Evolutionary conservation across 768 basidiomycete genomes (phyloP), one percentile per base, ranked within the genome.

Genomic region (Tricholoma saponaceum): DNA sequence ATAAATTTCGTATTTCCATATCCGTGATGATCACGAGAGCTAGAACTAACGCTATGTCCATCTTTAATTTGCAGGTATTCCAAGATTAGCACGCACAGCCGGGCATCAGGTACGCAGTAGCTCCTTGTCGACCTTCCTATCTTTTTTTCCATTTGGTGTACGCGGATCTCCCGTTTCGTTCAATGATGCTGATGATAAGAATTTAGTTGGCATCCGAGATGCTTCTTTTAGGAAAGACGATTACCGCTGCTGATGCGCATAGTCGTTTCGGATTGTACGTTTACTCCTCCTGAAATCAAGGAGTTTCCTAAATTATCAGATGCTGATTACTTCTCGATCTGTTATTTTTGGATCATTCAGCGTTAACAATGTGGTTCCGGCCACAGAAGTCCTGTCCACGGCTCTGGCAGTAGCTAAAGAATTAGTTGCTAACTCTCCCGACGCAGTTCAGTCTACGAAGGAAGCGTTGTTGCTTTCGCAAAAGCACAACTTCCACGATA

Each of bases 361-460:
- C 67, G 85, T 94, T 49, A 94, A 92, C 70, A 66, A 73, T 52
- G 78, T 93, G 9, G 89, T 90, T 1, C 80, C 84, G 9, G 67
- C 75, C 35, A 63, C 74, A 0, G 65, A 83, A 43, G 81, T 92
- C 2, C 63, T 93, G 10, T 61, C 80, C 5, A 76, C 83, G 7
- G 91, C 92, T 2, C 69, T 93, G 26, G 71, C 74, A 3, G 69
- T 84, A 56, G 91, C 92, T 2, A 71, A 76, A 53, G 73, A 80
- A 54, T 84, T 93, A 59, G 70, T 71, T 14, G 65, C 67, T 22
- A 89, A 89, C 63, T 91, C 89, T 1, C 92, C 92, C 0, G 92
- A 93, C 67, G 78, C 91, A 0, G 85, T 93, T 1, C 87, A 89
- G 62, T 78, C 82, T 47, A 87, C 90, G 2, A 95, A 93, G 68